Conservation (phyloP, 306 rosid species). For the Abrus pulchellus region DNA sequence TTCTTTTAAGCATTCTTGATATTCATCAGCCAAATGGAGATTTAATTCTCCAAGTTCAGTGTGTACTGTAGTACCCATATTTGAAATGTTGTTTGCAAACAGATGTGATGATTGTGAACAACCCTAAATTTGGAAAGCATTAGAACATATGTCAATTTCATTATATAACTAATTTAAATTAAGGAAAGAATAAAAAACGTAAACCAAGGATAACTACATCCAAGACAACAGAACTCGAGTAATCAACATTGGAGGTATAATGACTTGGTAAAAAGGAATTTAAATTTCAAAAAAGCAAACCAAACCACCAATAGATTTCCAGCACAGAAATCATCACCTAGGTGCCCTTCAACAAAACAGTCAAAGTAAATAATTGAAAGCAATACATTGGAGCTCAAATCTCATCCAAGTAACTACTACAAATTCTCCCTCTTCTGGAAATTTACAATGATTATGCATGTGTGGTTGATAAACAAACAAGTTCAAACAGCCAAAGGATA, state of each 20-base stretch:
- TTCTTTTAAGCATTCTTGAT: conserved; percentile 90
- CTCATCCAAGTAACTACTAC: background rate
- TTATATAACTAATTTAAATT: conserved; percentile 26
- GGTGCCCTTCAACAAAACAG: conserved; percentile 19
- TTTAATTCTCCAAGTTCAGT: conserved; percentile 94
- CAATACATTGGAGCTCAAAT: background rate
- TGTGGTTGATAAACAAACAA: conserved; percentile 18
- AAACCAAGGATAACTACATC: conserved; percentile 35
- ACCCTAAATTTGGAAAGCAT: conserved; percentile 70
- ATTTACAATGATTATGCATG: conserved; percentile 5
- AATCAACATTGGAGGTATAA: conserved; percentile 38
- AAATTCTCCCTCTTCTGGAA: background rate
- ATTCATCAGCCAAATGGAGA: conserved; percentile 92
- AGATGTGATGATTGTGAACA: conserved; percentile 93
- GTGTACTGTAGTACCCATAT: conserved; percentile 80
- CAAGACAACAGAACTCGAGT: conserved; percentile 18
- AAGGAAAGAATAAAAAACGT: background rate
- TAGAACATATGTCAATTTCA: conserved; percentile 40
- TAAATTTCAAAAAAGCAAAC: conserved; percentile 30
- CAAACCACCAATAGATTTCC: conserved; percentile 33
- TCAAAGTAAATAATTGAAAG: conserved; percentile 27
- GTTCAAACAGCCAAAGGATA: background rate
- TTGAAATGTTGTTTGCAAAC: conserved; percentile 89
- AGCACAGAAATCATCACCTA: background rate
- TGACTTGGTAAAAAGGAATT: conserved; percentile 14